Conservation (phyloP, 2,329 filamentous ascomycete genomes). For the Clonostachys byssicola region DNA sequence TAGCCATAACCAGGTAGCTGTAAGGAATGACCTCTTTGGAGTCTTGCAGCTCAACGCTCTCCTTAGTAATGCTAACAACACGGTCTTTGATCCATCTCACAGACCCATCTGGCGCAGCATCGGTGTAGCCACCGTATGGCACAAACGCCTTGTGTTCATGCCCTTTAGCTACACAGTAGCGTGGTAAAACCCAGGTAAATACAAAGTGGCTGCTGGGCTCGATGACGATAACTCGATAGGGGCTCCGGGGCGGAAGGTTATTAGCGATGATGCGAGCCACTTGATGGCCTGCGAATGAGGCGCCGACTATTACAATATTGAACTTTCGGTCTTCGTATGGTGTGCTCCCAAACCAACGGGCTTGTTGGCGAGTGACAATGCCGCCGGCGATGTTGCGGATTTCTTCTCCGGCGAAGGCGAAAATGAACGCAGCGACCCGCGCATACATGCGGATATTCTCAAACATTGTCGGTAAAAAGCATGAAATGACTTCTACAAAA, state of each 20-base stretch:
- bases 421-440: too few relatives aligned
- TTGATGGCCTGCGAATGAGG: slow-evolving; percentile 47
- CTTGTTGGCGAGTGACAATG: too few relatives aligned
- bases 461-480: too few relatives aligned
- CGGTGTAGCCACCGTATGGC: slow-evolving; percentile 39
- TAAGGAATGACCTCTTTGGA: slow-evolving; percentile 41
- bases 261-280: slow-evolving; percentile 35
- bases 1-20: slow-evolving; percentile 53
- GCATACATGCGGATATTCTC: too few relatives aligned
- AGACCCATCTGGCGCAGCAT: slow-evolving; percentile 19
- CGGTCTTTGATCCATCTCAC: slow-evolving; percentile 34
- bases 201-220: slow-evolving; percentile 54
- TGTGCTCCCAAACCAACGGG: too few relatives aligned
- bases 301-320: slow-evolving; percentile 47
- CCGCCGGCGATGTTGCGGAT: too few relatives aligned
- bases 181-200: slow-evolving; percentile 47
- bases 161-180: slow-evolving; percentile 47
- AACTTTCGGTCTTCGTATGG: not conserved
- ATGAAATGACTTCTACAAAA: too few relatives aligned
- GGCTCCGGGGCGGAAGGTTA: slow-evolving; percentile 34
- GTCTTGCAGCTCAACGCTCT: slow-evolving; percentile 31
- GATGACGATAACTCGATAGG: slow-evolving; percentile 43
- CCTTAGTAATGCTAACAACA: slow-evolving; percentile 28
- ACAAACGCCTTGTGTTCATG: slow-evolving; percentile 58
- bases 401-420: too few relatives aligned